Conservation (phyloP, 2,329 filamentous ascomycete species). For the Hymenotorrendiella dingleyae region DNA sequence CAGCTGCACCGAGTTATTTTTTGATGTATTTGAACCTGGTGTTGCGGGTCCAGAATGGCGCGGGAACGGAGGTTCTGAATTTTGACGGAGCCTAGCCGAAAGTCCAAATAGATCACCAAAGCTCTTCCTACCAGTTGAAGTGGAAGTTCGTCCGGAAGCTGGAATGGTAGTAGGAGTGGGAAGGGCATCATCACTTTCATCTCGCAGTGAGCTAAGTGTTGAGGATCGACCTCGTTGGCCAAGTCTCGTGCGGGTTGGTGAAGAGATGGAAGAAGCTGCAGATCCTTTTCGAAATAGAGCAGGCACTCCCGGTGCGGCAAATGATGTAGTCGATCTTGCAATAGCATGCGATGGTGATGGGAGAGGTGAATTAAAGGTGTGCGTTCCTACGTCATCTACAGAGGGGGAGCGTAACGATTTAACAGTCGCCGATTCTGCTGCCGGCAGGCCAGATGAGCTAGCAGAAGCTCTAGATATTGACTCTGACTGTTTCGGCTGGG, state of each 20-base stretch:
- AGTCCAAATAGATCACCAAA: slow-evolving; percentile 84
- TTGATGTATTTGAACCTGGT: slow-evolving; percentile 65
- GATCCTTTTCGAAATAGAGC: slow-evolving; percentile 53
- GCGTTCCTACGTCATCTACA: slow-evolving; percentile 18
- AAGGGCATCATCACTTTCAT: slow-evolving; percentile 65
- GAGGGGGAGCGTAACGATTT: slow-evolving; percentile 37
- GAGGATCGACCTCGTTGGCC: slow-evolving; percentile 74
- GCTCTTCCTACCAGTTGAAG: slow-evolving; percentile 86
- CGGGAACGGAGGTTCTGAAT: slow-evolving; percentile 63
- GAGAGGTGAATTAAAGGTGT: slow-evolving; percentile 22
- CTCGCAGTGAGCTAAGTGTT: slow-evolving; percentile 77
- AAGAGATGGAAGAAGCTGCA: slow-evolving; percentile 62
- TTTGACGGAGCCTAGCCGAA: slow-evolving; percentile 69
- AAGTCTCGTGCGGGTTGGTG: slow-evolving; percentile 53
- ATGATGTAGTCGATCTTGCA: slow-evolving; percentile 19
- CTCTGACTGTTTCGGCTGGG: slow-evolving; percentile 28
- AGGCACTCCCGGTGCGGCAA: slow-evolving; percentile 36
- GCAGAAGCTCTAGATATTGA: slow-evolving; percentile 35
- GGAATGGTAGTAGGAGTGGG: slow-evolving; percentile 57
- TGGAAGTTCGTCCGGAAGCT: slow-evolving; percentile 57
- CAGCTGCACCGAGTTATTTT: slow-evolving; percentile 77
- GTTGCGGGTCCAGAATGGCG: slow-evolving; percentile 66
- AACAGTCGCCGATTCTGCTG: slow-evolving; percentile 21
- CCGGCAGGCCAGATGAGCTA: slow-evolving; percentile 36
- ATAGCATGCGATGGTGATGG: slow-evolving; percentile 25